Conservation (phyloP, 1,284 basidiomycete genomes). For the Puccinia brachypodii region DNA sequence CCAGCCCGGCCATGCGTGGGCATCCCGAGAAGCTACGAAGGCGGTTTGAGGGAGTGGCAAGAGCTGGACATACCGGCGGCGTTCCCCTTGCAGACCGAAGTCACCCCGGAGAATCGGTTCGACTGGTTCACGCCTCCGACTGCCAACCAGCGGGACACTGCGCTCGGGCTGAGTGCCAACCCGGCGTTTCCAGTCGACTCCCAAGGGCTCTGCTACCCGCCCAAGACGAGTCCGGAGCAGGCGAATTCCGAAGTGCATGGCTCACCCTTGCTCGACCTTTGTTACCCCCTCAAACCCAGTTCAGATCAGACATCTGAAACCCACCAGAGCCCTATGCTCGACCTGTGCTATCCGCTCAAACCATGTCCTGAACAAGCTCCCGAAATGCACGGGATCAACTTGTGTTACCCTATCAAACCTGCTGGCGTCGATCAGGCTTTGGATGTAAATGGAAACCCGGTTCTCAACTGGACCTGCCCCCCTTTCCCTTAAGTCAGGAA, state of each 20-base stretch:
- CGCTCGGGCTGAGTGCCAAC: not conserved
- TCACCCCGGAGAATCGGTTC: not conserved
- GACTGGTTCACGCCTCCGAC: not conserved
- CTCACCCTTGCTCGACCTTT: not conserved
- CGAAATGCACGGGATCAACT: too few species aligned
- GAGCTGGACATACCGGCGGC: not conserved
- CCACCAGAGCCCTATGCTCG: not conserved
- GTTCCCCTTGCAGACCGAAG: not conserved
- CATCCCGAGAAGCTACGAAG: not conserved
- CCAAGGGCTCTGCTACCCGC: not conserved
- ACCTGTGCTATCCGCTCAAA: not conserved
- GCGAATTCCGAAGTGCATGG: not conserved
- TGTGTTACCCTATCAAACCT: not conserved
- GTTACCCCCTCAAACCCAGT: not conserved
- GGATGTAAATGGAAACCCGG: not conserved
- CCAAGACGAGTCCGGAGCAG: not conserved
- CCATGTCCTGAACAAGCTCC: too few species aligned
- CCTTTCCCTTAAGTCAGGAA: not conserved
- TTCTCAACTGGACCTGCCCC: not conserved
- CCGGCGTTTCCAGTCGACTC: not conserved
- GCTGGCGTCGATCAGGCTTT: not conserved
- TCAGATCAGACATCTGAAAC: not conserved
- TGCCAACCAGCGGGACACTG: not conserved
- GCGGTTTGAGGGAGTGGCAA: slow-evolving; percentile 11
- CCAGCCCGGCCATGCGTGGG: slow-evolving; percentile 8